Evolutionary conservation across 208 protist species (phyloP).

Genomic region (Novymonas esmeraldas): DNA sequence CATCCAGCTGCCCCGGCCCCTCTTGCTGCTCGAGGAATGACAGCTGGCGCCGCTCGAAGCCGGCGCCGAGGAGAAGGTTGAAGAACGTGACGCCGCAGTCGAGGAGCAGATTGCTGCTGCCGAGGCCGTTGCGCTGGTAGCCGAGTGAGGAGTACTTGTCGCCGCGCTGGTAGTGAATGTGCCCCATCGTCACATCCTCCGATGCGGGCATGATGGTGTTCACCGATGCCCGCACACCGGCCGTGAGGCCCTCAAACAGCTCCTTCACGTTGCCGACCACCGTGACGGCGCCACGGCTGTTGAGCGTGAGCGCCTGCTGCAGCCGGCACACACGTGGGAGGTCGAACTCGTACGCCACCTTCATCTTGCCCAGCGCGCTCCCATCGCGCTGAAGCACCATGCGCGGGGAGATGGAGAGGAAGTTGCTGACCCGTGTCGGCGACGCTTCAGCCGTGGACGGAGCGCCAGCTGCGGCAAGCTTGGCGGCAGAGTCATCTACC

Average conservation of each 20-base stretch:
- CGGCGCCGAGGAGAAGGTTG: conserved; percentile 79
- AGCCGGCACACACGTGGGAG: conserved; percentile 70
- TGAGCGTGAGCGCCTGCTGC: conserved; percentile 66
- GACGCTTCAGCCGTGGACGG: background rate
- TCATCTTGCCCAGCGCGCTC: conserved; percentile 73
- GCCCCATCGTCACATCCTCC: conserved; percentile 66
- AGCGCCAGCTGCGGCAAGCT: background rate
- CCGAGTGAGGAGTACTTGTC: conserved; percentile 77
- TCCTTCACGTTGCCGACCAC: conserved; percentile 49
- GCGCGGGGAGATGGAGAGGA: conserved; percentile 73
- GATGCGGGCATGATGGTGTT: conserved; percentile 88
- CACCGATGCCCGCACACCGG: conserved; percentile 53
- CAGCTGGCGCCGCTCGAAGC: conserved; percentile 82
- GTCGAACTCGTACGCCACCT: conserved; percentile 62
- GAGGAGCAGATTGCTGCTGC: conserved; percentile 84
- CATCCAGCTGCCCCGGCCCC: conserved; percentile 62
- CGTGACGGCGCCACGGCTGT: conserved; percentile 62
- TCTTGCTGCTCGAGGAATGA: conserved; percentile 82
- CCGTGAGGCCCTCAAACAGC: conserved; percentile 69
- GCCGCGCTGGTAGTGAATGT: conserved; percentile 64
- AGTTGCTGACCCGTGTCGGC: conserved; percentile 22
- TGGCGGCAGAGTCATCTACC: background rate
- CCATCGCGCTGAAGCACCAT: conserved; percentile 68
- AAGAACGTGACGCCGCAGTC: conserved; percentile 85
- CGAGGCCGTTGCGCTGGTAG: conserved; percentile 85